A percentile compares a stretch with the other conserved stretches of the same genome.
Evolutionary conservation across 1,284 basidiomycete genomes (phyloP).

Genomic region (Rhodotorula sp.): DNA sequence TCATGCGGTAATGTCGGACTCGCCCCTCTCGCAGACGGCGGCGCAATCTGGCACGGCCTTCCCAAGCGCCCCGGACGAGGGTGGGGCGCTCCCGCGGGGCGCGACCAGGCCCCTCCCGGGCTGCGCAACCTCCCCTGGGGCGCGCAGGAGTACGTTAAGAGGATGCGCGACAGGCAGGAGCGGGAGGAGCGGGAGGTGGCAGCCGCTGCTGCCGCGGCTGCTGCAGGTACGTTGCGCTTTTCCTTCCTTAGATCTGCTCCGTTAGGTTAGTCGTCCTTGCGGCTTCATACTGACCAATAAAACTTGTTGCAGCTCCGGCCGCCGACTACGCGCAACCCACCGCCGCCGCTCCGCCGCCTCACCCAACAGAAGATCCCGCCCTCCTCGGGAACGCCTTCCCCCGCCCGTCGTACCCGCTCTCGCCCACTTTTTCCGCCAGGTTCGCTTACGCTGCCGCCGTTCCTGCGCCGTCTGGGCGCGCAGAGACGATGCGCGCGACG

Average conservation of each 20-base stretch:
- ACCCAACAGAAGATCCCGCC: neutral
- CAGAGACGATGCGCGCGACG: neutral
- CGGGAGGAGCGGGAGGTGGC: conserved; percentile 5
- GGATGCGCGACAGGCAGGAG: conserved; percentile 12
- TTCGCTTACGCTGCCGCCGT: neutral
- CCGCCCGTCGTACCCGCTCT: neutral
- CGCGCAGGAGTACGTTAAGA: conserved; percentile 16
- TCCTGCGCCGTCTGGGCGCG: too few species aligned
- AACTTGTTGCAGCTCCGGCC: too few species aligned
- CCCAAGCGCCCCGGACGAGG: neutral
- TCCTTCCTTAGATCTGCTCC: neutral
- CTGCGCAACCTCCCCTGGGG: conserved; percentile 4
- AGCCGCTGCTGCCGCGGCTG: neutral
- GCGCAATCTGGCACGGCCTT: neutral
- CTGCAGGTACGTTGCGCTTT: neutral
- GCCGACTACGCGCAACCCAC: neutral
- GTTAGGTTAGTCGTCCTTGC: too few species aligned
- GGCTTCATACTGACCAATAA: too few species aligned
- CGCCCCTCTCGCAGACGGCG: neutral
- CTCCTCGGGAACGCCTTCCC: conserved; percentile 1
- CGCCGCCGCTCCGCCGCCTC: neutral
- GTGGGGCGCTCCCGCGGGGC: neutral
- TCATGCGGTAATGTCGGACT: neutral
- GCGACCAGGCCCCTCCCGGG: neutral
- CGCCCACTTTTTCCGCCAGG: neutral